Base-by-base conservation (phyloP, 352 stramenopile genomes). In the Pythium grandisporangium region DNA sequence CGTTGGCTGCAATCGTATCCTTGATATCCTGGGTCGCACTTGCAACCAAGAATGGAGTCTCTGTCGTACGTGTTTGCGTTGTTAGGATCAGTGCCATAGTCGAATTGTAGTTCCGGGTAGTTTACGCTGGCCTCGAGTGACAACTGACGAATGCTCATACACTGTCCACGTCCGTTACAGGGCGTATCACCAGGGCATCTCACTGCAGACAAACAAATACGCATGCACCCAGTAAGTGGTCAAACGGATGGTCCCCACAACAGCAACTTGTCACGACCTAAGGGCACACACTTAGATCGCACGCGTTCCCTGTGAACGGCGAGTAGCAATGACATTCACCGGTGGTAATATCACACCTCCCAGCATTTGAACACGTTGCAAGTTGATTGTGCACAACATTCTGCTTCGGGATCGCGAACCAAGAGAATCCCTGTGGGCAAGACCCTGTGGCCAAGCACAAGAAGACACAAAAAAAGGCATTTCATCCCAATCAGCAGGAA, bases 21-120 rank as follows among this genome's bases (percentile, higher is more conserved):
- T 51, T 76, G 70, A 51, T 83, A 97, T 11, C 86, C 86, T 33
- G 70, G 58, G 42, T 97, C 84, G 51, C 90, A 97, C 43, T 91
- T 89, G 60, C 90, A 97, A 13, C 82, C 84, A 36, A 90, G 61
- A 34, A 79, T 77, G 2, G 66, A 63, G 33, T 89, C 45, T 6
- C 77, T 66, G 45, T 97, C 89, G 52, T 70, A 97, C 12, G 75
- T 88, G 30, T 65, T 42, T 0, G 63, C 39, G 35, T 83, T 84
- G 45, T 91, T 89, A 2, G 72, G 62, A 35, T 80, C 70, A 0
- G 56, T 37, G 1, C 74, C 75, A 30, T 91, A 88, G 55, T 85
- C 65, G 26, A 85, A 87, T 3, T 50, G 56, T 12, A 77, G 48
- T 2, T 63, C 63, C n/a, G 53, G 46, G n/a, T 61, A 51, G 24